These are phyloP conservation scores for Codiaeum variegatum DNA, from an alignment of 441 rosid species.

Conservation along the genomic window DNA sequence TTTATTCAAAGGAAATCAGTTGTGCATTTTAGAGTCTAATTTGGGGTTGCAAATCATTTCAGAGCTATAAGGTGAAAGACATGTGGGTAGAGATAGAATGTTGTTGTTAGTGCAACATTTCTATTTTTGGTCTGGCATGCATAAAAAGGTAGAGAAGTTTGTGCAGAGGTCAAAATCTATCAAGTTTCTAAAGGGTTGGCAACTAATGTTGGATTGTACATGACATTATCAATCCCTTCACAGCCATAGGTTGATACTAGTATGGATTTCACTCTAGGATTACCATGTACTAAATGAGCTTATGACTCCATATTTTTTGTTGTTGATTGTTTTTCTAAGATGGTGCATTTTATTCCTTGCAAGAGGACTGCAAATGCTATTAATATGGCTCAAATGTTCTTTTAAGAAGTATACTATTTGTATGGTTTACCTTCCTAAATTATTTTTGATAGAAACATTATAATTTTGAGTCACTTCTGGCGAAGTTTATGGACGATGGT, in stretches of 20 bases:
- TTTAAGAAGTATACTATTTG: neutral
- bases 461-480: conserved; percentile 13
- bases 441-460: neutral
- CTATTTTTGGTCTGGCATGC: neutral
- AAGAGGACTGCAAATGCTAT: neutral
- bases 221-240: neutral
- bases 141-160: neutral
- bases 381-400: neutral
- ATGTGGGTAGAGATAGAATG: neutral
- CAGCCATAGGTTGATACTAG: neutral
- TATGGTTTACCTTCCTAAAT: neutral
- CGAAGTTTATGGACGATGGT: neutral
- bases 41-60: neutral
- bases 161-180: no score
- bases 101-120: neutral
- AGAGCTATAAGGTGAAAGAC: neutral
- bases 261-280: conserved; percentile 16
- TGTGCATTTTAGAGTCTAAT: neutral
- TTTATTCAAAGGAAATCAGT: neutral
- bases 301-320: conserved; percentile 11
- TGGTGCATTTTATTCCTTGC: conserved; percentile 11
- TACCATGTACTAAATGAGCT: neutral
- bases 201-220: conserved; percentile 7
- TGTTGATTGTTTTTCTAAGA: conserved; percentile 11
- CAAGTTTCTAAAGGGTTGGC: neutral